Percentiles rank a stretch among this genome's conserved stretches.
Evolutionary conservation across 2,329 filamentous ascomycete genomes (phyloP).

Genomic region (Ophiostoma angusticollis): DNA sequence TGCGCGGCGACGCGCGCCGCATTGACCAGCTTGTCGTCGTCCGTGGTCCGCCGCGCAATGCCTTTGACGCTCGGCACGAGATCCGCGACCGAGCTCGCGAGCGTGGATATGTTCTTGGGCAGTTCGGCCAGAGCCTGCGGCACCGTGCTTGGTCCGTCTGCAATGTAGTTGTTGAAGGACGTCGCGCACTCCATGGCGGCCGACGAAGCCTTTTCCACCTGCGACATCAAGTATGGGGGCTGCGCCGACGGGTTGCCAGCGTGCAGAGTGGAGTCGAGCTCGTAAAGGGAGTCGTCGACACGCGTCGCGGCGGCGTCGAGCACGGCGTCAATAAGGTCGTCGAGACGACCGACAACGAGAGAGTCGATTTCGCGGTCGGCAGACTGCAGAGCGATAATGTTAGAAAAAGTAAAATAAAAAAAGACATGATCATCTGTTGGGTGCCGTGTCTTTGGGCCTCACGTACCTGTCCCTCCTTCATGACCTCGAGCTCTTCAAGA

Average conservation of each 20-base stretch:
- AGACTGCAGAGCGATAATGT: slow-evolving; percentile 51
- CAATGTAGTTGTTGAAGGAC: slow-evolving; percentile 96
- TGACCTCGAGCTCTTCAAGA: slow-evolving; percentile 78
- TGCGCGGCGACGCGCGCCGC: slow-evolving; percentile 74
- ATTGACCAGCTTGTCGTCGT: slow-evolving; percentile 86
- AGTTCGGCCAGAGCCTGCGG: slow-evolving; percentile 45
- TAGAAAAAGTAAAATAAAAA: neutral
- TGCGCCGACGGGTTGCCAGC: slow-evolving; percentile 97
- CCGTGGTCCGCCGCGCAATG: slow-evolving; percentile 78
- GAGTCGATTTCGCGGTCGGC: slow-evolving; percentile 82
- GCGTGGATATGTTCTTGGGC: slow-evolving; percentile 83
- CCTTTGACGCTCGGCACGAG: slow-evolving; percentile 96
- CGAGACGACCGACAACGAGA: slow-evolving; percentile 81
- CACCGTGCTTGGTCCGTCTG: slow-evolving; percentile 81
- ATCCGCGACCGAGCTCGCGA: slow-evolving; percentile 81
- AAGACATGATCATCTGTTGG: too few relatives aligned
- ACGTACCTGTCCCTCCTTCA: slow-evolving; percentile 53
- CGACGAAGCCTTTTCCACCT: slow-evolving; percentile 91
- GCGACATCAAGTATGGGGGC: slow-evolving; percentile 84
- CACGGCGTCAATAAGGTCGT: slow-evolving; percentile 94
- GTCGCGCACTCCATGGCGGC: slow-evolving; percentile 96
- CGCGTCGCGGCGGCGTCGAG: slow-evolving; percentile 84
- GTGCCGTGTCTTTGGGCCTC: too few relatives aligned
- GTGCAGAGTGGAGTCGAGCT: slow-evolving; percentile 95
- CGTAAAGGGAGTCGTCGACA: slow-evolving; percentile 92